phyloP scores from a whole-genome alignment of 306 rosid genomes.

The Elaeagnus macrophylla region DNA sequence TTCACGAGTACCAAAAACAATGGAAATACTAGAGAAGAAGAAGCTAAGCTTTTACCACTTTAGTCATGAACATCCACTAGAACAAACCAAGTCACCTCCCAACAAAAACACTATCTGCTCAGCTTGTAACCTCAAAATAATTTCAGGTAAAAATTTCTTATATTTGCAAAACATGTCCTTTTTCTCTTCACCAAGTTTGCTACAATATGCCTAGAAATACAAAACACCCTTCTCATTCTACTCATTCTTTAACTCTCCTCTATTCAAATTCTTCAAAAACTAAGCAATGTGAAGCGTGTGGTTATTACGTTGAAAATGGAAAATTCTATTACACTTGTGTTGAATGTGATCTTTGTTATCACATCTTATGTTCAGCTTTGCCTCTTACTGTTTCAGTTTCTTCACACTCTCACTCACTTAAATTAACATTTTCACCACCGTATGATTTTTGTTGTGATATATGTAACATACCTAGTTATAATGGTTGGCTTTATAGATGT shows the following conservation, averaged over 20 bases:
- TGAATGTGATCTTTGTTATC: constrained; percentile 34
- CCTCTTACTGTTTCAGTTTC: constrained; percentile 30
- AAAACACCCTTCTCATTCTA: constrained; percentile 41
- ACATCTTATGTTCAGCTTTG: constrained; percentile 32
- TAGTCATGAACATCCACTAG: constrained; percentile 50
- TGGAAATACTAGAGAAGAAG: constrained; percentile 19
- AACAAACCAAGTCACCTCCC: constrained; percentile 17
- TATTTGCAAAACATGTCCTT: constrained; percentile 34
- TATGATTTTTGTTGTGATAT: constrained; percentile 49
- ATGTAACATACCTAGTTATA: constrained; percentile 32
- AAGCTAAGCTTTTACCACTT: constrained; percentile 37
- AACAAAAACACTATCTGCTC: constrained; percentile 23
- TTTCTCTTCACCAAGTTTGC: constrained; percentile 40
- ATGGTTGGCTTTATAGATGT: constrained; percentile 59
- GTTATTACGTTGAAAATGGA: constrained; percentile 15
- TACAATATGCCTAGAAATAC: constrained; percentile 36
- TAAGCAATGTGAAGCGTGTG: constrained; percentile 34
- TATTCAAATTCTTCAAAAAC: constrained; percentile 16
- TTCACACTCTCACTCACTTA: constrained; percentile 38
- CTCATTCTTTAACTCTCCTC: constrained; percentile 35
- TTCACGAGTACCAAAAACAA: constrained; percentile 4
- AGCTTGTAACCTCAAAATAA: constrained; percentile 37
- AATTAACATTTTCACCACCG: constrained; percentile 36
- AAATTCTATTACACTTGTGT: constrained; percentile 44
- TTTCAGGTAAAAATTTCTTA: constrained; percentile 24